Base-by-base conservation (phyloP, 306 rosid species). In the Coriaria nepalensis region DNA sequence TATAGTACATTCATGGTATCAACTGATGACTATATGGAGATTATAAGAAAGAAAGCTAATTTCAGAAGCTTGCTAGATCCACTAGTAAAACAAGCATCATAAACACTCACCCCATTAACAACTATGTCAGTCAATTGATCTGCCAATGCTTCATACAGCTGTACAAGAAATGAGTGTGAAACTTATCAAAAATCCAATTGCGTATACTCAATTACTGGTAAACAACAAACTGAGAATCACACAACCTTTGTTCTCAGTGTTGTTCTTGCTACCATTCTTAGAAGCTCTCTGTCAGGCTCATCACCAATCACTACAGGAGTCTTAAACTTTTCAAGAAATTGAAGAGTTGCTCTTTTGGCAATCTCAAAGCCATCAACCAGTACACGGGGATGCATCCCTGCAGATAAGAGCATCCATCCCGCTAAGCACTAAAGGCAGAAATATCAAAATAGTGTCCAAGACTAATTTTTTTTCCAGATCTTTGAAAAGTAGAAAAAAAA, bases 341-440 rank as follows among this genome's bases (percentile, higher is more conserved):
- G 87, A 45, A 90, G 87, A 6, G 95, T 90, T 38, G 98, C 92
- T 59, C 64, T 65, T 54, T 90, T 90, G 37, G 98, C 98, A 67
- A 85, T 85, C 75, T 90, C 98, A 65, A 90, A 85, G 39, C 98
- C 98, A 74, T 90, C 98, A 50, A 90, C 95, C 64, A 90, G 56
- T 7, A 90, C 83, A 29, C 98, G 95, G 11, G 98, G 98, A 81
- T 90, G 98, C 95, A 90, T 85, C 45, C 98, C 98, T 90, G 49
- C 12, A 75, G 46, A 38, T 1, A 45, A 6, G 6, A 40, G 29
- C 29, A 20, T 20, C 29, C 29, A 20, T 20, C 29, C 29, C 29
- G 3, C 3, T 20, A 20, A 20, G 29, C 29, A 20, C 29, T 20
- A 1, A 3, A 20, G 29, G 29, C 29, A 1, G 29, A 6, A 15